A percentile compares a stretch with the other conserved stretches of the same genome.
phyloP scores from a whole-genome alignment of 2,329 filamentous ascomycete genomes.

The Leptodontidium sp. region DNA sequence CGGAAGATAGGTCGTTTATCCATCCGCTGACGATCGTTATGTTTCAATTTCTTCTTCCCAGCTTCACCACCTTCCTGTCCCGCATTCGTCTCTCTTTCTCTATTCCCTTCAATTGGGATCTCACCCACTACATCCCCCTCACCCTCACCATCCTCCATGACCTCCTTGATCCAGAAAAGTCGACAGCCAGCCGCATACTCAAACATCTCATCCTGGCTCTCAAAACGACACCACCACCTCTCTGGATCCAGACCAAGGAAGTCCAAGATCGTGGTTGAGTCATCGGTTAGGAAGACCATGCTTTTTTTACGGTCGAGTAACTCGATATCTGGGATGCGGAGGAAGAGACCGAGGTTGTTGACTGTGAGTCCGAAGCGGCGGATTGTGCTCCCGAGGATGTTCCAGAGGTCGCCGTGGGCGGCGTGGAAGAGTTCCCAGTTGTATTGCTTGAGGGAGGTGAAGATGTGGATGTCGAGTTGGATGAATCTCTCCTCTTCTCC shows the following conservation, averaged over 20 bases:
- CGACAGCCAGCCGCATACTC: conserved; percentile 65
- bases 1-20: conserved; percentile 63
- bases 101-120: conserved; percentile 18
- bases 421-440: conserved; percentile 74
- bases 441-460: conserved; percentile 50
- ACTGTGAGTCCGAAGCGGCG: conserved; percentile 71
- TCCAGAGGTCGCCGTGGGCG: conserved; percentile 77
- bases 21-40: conserved; percentile 66
- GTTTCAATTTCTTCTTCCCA: conserved; percentile 51
- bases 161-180: conserved; percentile 60
- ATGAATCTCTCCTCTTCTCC: conserved; percentile 53
- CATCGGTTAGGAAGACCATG: conserved; percentile 65
- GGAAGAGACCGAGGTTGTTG: conserved; percentile 67
- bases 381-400: conserved; percentile 69
- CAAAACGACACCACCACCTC: conserved; percentile 64
- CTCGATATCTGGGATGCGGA: conserved; percentile 76
- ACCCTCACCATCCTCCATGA: conserved; percentile 42
- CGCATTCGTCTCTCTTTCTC: background rate
- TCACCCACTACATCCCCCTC: conserved; percentile 31
- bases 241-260: conserved; percentile 68
- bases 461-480: conserved; percentile 75
- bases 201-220: conserved; percentile 63
- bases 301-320: conserved; percentile 58
- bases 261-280: conserved; percentile 62
- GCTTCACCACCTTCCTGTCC: conserved; percentile 46